Conservation (phyloP, 345 rosid genomes). For the Microcos paniculata region DNA sequence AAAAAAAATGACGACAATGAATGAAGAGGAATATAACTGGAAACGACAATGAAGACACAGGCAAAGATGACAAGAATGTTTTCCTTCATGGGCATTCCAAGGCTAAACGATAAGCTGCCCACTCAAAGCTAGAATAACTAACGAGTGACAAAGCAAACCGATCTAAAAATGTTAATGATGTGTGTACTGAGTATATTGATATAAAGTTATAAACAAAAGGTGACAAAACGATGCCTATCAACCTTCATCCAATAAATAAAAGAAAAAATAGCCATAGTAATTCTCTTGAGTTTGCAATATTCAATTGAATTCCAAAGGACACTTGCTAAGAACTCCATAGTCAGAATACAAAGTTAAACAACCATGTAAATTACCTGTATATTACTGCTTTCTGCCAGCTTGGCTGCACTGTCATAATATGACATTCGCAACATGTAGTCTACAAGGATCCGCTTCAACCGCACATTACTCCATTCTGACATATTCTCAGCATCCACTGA, state of each 20-base stretch:
- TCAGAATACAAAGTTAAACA: neutral
- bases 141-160: neutral
- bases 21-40: neutral
- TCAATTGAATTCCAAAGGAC: neutral
- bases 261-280: neutral
- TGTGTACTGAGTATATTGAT: neutral
- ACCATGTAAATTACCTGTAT: slow-evolving; percentile 48
- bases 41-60: neutral
- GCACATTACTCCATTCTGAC: slow-evolving; percentile 70
- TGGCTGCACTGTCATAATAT: slow-evolving; percentile 72
- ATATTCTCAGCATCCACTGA: slow-evolving; percentile 68
- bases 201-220: neutral
- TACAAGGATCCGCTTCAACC: slow-evolving; percentile 81
- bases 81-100: neutral
- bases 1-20: no score
- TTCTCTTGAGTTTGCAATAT: neutral
- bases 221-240: neutral
- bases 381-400: slow-evolving; percentile 70
- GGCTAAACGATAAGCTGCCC: neutral
- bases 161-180: neutral
- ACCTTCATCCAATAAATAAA: neutral
- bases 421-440: slow-evolving; percentile 96
- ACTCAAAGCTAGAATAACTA: neutral
- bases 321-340: neutral
- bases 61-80: neutral